Base-by-base conservation (phyloP, 208 protist genomes). In the Tritrichomonas foetus region DNA sequence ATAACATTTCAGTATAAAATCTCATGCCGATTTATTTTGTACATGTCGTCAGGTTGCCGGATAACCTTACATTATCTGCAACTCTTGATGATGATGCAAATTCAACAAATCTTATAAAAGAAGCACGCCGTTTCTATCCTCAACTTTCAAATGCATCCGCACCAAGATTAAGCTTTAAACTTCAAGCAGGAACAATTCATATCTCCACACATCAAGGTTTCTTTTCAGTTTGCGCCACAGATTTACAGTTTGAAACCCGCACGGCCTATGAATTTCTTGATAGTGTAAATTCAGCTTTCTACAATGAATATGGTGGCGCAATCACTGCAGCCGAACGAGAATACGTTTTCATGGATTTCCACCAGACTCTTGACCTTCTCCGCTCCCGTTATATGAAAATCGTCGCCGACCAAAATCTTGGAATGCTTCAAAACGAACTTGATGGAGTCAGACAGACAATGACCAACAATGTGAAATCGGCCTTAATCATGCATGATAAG, bases 261-360 rank as follows among this genome's bases (percentile, higher is more conserved):
- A n/a, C n/a, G n/a, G n/a, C n/a, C n/a, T n/a, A 33, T 8, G 20
- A 84, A 53, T 53, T 84, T 22, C 20, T 53, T 53, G 74, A 49
- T 84, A 20, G 25, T 25, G 20, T 84, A 33, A 33, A 84, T n/a
- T 8, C 25, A n/a, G n/a, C 22, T n/a, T 69, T 69, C 27, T 33
- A n/a, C 5, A 69, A 30, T 69, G 25, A 69, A 69, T 69, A 69
- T 69, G 8, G n/a, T 16, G 41, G 53, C 22, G 2, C 36, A 25
- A 53, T 84, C 9, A 11, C 9, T 53, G 74, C 41, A 53, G 74
- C 36, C 33, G 44, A 53, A 53, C 0, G 8, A 16, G 36, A 84
- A 53, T 84, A 84, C 44, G 36, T 8, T 53, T 84, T 84, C n/a
- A 84, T 84, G 41, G 74, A 84, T 11, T 84, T 84, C 53, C 36